Conservation (phyloP, 2,329 filamentous ascomycete genomes). For the Diaporthe australafricana region DNA sequence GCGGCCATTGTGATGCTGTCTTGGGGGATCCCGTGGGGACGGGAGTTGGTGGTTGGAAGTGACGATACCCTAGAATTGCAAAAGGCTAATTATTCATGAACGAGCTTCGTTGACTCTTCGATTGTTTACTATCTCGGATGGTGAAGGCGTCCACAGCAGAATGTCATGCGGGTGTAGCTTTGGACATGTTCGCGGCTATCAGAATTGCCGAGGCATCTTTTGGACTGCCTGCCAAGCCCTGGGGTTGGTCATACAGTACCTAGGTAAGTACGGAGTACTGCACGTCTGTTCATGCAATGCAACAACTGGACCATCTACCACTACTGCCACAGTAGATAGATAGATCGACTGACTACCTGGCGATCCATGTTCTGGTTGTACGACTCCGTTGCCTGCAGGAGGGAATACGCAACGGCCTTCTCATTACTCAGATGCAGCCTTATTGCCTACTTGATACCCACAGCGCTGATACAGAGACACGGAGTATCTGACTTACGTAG, state of each 20-base stretch:
- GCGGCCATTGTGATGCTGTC: slow-evolving; percentile 22
- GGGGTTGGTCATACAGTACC: background rate
- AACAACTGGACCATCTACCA: background rate
- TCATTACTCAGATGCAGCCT: background rate
- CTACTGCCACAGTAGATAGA: no score
- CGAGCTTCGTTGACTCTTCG: background rate
- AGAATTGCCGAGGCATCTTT: slow-evolving; percentile 26
- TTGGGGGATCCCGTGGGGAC: background rate
- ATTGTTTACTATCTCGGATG: background rate
- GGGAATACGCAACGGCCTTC: background rate
- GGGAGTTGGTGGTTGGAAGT: background rate
- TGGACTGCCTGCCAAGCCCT: slow-evolving; percentile 17
- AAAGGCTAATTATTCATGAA: background rate
- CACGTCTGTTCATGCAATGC: background rate
- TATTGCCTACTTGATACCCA: no score
- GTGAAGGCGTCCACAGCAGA: background rate
- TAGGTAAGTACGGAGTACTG: no score
- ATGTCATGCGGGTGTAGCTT: background rate
- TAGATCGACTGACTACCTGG: background rate
- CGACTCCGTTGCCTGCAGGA: background rate
- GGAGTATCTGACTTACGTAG: slow-evolving; percentile 11
- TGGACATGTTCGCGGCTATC: background rate
- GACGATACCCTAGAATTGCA: background rate
- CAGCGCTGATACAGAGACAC: background rate
- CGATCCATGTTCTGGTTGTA: background rate